Evolutionary conservation across 179 eudicot genomes (phyloP), one percentile per base, ranked within the genome.

Genomic region (Silene coronaria): DNA sequence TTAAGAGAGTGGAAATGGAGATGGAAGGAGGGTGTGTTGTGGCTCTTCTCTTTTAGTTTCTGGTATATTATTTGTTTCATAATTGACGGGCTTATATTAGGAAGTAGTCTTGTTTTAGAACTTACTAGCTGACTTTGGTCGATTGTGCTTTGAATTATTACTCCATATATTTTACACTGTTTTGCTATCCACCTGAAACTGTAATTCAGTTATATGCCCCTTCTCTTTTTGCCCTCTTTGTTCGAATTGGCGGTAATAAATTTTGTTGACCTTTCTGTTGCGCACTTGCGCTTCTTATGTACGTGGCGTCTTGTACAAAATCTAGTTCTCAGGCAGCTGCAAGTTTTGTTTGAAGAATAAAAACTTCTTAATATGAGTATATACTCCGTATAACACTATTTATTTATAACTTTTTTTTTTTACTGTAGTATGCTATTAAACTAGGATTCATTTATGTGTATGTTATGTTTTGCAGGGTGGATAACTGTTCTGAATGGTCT

Each of bases 401-500:
- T n/a, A n/a, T n/a, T n/a, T n/a, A n/a, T n/a, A n/a, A n/a, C n/a
- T n/a, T n/a, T n/a, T n/a, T 71, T 28, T 28, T 28, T 28, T 28
- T 28, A 1, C 3, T 42, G 48, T 5, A 42, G 48, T 12, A 51
- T 9, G 57, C 57, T 32, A 12, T 22, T n/a, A 22, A 73, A 14
- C 34, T 38, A 73, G 38, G 68, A 4, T 8, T 76, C 10, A 17
- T 23, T 21, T 12, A 9, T 34, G 27, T 51, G 57, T 51, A 71
- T 77, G 51, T 71, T 24, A 22, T 72, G 10, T 45, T 53, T 60
- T 58, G 23, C 83, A 80, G 83, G 74, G 30, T 58, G 61, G 55
- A 14, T 23, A 55, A 57, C 27, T 53, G 48, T 26, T 71, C 24
- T 27, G 24, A 71, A 51, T 14, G 14, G 62, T 32, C 26, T 70